A percentile compares a stretch with the other conserved stretches of the same genome.
These are phyloP conservation scores for Dendrobium huoshanense DNA, from an alignment of 106 monocot genomes.

Conservation along the genomic window DNA sequence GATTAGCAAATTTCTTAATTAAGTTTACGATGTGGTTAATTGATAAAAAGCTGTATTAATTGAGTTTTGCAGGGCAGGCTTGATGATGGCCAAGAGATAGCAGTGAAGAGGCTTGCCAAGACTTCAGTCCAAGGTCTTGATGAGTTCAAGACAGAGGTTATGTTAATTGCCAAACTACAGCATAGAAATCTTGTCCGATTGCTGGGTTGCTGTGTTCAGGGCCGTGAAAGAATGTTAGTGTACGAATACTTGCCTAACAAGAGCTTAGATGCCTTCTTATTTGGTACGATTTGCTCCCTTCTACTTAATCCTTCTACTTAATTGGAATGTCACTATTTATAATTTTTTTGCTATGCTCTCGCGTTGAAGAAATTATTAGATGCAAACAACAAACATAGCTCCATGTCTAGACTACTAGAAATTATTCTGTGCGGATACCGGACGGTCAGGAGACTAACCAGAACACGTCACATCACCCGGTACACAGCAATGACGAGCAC, in stretches of 20 bases:
- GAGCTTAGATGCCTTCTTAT: slow-evolving; percentile 31
- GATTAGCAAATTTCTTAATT: too few species aligned
- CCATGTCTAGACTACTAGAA: too few species aligned
- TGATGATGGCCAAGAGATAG: slow-evolving; percentile 22
- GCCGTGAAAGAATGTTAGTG: slow-evolving; percentile 24
- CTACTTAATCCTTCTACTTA: neutral
- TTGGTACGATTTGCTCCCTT: slow-evolving; percentile 7
- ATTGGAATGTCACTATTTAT: neutral
- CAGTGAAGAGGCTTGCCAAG: slow-evolving; percentile 28
- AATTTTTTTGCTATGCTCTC: too few species aligned
- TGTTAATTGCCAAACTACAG: slow-evolving; percentile 28
- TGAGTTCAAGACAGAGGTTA: slow-evolving; percentile 27
- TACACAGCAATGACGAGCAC: too few species aligned
- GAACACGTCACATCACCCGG: too few species aligned
- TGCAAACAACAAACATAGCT: too few species aligned
- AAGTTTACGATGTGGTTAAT: too few species aligned
- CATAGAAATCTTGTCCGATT: slow-evolving; percentile 30
- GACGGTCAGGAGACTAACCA: too few species aligned
- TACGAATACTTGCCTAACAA: slow-evolving; percentile 37
- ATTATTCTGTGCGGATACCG: too few species aligned
- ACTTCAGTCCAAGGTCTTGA: slow-evolving; percentile 23
- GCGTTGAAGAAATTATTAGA: too few species aligned
- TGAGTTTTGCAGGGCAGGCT: slow-evolving; percentile 14
- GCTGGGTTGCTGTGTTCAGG: slow-evolving; percentile 27
- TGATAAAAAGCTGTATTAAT: neutral